A percentile compares a stretch with the other conserved stretches of the same genome.
These are phyloP conservation scores for Lipomyces sp. DNA, from an alignment of 805 yeast genomes.

Conservation along the genomic window DNA sequence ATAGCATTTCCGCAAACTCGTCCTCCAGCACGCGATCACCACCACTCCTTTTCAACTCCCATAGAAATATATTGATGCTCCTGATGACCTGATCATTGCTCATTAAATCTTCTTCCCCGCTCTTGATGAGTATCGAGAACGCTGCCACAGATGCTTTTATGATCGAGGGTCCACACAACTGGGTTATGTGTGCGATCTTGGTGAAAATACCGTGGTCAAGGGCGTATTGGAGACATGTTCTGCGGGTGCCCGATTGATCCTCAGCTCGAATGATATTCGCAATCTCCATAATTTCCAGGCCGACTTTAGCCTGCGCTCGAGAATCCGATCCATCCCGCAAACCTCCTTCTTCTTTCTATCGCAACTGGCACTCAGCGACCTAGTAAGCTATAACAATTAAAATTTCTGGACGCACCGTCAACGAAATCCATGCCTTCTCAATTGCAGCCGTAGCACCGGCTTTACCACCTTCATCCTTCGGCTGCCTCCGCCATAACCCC, in stretches of 20 bases:
- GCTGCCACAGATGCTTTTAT: conserved; percentile 27
- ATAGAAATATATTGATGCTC: conserved; percentile 25
- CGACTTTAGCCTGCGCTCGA: conserved; percentile 19
- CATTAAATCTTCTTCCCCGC: conserved; percentile 32
- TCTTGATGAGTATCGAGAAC: conserved; percentile 25
- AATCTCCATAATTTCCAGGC: conserved; percentile 17
- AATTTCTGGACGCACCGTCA: conserved; percentile 18
- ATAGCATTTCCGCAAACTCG: conserved; percentile 35
- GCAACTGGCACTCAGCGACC: not conserved
- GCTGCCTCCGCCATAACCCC: conserved; percentile 23
- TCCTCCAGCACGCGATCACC: conserved; percentile 28
- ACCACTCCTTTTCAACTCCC: conserved; percentile 19
- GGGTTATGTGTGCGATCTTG: conserved; percentile 25
- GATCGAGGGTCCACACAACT: conserved; percentile 22
- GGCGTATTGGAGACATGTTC: conserved; percentile 29
- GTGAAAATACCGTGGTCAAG: conserved; percentile 34
- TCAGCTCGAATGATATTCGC: conserved; percentile 26
- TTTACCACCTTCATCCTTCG: conserved; percentile 9
- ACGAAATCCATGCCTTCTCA: conserved; percentile 29
- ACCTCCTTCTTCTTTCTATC: conserved; percentile 24
- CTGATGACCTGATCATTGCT: conserved; percentile 29
- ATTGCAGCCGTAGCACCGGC: conserved; percentile 9
- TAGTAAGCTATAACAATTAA: not conserved
- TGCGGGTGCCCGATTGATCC: conserved; percentile 20
- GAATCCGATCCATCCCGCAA: conserved; percentile 15